Evolutionary conservation across 768 basidiomycete genomes (phyloP), one percentile per base, ranked within the genome.

Genomic region (Exidia glandulosa): DNA sequence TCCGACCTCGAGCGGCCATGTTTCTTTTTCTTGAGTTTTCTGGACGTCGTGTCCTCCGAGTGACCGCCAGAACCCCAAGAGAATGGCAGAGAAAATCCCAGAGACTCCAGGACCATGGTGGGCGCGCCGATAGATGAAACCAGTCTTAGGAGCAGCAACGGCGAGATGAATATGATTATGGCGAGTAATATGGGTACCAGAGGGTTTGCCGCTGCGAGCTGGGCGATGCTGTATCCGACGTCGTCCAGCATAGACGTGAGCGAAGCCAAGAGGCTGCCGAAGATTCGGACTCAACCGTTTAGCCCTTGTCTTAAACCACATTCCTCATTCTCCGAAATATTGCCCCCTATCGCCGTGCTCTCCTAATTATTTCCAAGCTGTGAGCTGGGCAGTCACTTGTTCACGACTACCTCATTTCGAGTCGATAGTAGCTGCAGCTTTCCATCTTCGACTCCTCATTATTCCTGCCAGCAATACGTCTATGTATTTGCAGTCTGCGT

Each of bases 11-110:
- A 16, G 54, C 54, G 54, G 1, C 19, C 7, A 27, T 55, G 34
- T 19, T 45, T 56, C 23, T 56, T 60, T 34, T 60, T 60, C 34
- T 60, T 60, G 33, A 52, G 50, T 32, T 60, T 60, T n/a, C 27
- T 36, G 27, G 25, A 27, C 1, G 25, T 27, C 10, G 27, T 27
- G 4, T 23, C 5, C 6, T 54, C 50, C 25, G 29, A 9, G 25
- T 14, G 1, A 31, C 1, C 12, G 16, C 16, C 14, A 4, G 50
- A 27, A 7, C 16, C 19, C 50, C 50, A 54, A 27, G 14, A 14
- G 50, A 54, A 54, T 14, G 30, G 16, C 6, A 31, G 14, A 27
- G 7, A 7, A 4, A 54, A 27, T 27, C 50, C 50, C 23, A 54
- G 19, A 14, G 16, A n/a, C 50, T 54, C 50, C 2, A 54, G 25